These are phyloP conservation scores for Turritis glabra DNA, from an alignment of 345 rosid genomes.

Conservation along the genomic window DNA sequence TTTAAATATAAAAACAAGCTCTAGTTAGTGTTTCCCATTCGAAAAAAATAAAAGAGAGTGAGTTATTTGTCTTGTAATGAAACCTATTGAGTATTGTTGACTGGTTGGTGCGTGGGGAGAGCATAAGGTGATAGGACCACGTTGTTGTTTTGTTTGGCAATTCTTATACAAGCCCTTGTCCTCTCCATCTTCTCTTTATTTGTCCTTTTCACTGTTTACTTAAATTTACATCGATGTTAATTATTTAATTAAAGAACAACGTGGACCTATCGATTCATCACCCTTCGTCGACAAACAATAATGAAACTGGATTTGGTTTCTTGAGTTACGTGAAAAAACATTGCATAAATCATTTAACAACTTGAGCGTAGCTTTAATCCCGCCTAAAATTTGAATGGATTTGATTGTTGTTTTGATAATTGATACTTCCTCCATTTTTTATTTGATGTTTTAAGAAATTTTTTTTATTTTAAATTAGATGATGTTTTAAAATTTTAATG, in stretches of 20 bases:
- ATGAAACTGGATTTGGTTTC: background rate
- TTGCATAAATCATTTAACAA: background rate
- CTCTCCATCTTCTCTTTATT: background rate
- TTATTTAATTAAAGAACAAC: background rate
- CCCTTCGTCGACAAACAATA: background rate
- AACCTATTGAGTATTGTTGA: constrained; percentile 19
- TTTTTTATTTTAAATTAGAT: no score
- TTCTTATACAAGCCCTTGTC: background rate
- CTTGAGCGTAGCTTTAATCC: background rate
- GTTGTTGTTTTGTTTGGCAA: background rate
- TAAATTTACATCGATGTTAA: background rate
- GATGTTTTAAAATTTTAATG: no score
- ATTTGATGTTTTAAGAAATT: no score
- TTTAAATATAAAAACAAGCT: background rate
- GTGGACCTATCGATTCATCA: background rate
- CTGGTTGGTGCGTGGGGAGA: constrained; percentile 30
- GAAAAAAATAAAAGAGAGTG: background rate
- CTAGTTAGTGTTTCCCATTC: background rate
- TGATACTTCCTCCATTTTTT: no score
- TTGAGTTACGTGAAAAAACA: background rate
- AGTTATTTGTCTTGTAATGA: constrained; percentile 7
- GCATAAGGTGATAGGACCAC: constrained; percentile 30
- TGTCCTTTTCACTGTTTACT: constrained; percentile 16
- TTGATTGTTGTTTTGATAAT: no score
- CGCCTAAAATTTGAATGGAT: background rate